phyloP scores from a whole-genome alignment of 1,139 yeast species.

The Hyphopichia pseudoburtonii region DNA sequence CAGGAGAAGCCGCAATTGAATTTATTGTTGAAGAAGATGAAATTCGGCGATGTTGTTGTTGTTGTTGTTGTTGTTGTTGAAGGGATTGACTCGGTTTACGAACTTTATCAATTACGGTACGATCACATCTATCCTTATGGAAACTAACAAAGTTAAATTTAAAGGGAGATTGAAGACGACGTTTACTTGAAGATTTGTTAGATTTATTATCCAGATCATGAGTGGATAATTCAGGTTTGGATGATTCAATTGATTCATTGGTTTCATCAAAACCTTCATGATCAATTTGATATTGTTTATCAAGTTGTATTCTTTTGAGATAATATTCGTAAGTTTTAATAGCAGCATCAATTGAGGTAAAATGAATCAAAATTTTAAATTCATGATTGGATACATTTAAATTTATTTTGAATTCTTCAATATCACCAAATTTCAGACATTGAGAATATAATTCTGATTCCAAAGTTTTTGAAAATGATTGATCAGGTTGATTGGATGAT shows the following conservation, averaged over 20 bases:
- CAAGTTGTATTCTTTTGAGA: conserved; percentile 24
- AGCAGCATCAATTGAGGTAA: conserved; percentile 41
- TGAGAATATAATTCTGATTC: conserved; percentile 19
- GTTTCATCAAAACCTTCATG: conserved; percentile 10
- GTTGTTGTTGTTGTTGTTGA: neutral
- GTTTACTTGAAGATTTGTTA: neutral
- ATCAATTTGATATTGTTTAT: conserved; percentile 20
- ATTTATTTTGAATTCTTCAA: conserved; percentile 28
- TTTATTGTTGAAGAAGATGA: conserved; percentile 3
- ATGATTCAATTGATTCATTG: too few relatives aligned
- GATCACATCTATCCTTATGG: conserved; percentile 40
- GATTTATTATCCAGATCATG: neutral
- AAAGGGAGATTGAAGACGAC: neutral
- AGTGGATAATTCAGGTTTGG: neutral
- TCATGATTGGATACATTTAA: conserved; percentile 7
- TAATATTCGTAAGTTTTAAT: conserved; percentile 38
- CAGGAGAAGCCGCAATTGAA: conserved; percentile 2
- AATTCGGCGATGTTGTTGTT: neutral
- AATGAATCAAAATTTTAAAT: conserved; percentile 27
- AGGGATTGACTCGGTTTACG: neutral
- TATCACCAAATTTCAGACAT: conserved; percentile 34
- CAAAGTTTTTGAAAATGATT: conserved; percentile 7
- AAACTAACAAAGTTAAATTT: conserved; percentile 17
- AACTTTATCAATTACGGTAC: conserved; percentile 16
- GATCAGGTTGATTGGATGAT: neutral